A percentile compares a stretch with the other conserved stretches of the same genome.
phyloP scores from a whole-genome alignment of 805 yeast genomes.

The Pichia kluyveri region DNA sequence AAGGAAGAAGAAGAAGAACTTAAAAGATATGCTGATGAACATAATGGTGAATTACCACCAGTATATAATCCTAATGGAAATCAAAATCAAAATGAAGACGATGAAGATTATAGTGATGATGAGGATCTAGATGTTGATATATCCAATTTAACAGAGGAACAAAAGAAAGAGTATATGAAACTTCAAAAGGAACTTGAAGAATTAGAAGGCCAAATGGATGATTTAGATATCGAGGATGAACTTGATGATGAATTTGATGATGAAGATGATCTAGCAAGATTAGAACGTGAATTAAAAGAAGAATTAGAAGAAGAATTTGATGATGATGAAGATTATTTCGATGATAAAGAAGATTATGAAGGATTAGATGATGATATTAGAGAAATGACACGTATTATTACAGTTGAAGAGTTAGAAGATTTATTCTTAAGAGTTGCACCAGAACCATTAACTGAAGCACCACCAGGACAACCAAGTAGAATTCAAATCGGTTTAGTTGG shows the following conservation, averaged over 20 bases:
- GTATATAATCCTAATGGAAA: slow-evolving; percentile 1
- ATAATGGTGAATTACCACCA: slow-evolving; percentile 9
- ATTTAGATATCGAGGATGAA: slow-evolving; percentile 16
- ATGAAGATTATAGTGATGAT: slow-evolving; percentile 10
- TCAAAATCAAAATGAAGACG: not conserved
- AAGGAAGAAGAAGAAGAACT: slow-evolving; percentile 30
- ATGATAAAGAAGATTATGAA: slow-evolving; percentile 16
- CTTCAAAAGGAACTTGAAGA: slow-evolving; percentile 15
- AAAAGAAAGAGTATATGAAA: slow-evolving; percentile 11
- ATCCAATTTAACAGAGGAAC: slow-evolving; percentile 17
- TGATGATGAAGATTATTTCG: slow-evolving; percentile 6
- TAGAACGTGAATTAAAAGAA: slow-evolving; percentile 11
- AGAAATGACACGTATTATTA: slow-evolving; percentile 58
- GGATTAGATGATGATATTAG: slow-evolving; percentile 22
- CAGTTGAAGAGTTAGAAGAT: slow-evolving; percentile 78
- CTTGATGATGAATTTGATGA: slow-evolving; percentile 14
- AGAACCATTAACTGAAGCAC: slow-evolving; percentile 40
- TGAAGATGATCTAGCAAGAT: slow-evolving; percentile 1
- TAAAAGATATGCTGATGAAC: slow-evolving; percentile 8
- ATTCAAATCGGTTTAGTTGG: slow-evolving; percentile 94
- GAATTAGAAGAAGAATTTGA: slow-evolving; percentile 26
- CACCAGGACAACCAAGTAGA: slow-evolving; percentile 48
- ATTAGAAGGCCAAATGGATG: slow-evolving; percentile 9
- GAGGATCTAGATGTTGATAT: slow-evolving; percentile 12
- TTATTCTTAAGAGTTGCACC: slow-evolving; percentile 76